Conservation (phyloP, 257 asterid genomes). For the Solanum peruvianum region DNA sequence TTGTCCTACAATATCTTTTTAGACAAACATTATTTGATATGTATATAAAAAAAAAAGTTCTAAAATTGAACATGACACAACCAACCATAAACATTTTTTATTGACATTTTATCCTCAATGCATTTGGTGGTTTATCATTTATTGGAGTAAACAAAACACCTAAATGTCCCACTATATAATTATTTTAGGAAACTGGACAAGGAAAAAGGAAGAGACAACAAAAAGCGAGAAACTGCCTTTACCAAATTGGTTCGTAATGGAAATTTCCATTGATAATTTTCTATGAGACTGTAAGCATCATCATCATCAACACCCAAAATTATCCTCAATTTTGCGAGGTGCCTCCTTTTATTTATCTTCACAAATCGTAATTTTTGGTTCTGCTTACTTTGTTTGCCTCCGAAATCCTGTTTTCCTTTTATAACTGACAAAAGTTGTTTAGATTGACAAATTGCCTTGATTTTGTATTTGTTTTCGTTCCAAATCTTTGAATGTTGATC, state of each 20-base stretch:
- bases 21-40: neutral
- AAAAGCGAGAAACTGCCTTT: neutral
- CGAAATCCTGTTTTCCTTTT: neutral
- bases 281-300: constrained; percentile 2
- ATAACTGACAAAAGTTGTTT: neutral
- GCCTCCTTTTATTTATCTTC: neutral
- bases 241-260: neutral
- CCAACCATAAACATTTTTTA: neutral
- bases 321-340: neutral
- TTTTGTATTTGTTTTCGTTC: neutral
- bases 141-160: neutral
- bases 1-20: neutral
- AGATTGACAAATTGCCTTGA: neutral
- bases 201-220: neutral
- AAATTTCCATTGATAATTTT: neutral
- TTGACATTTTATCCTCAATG: neutral
- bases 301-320: neutral
- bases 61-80: neutral
- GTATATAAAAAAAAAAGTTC: neutral
- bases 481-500: neutral
- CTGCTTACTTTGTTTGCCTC: neutral
- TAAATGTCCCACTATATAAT: neutral
- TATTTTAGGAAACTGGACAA: neutral
- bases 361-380: neutral
- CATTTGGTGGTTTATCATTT: neutral